Conservation (phyloP, 192 early-diverging fungal species). For the Pilaira anomala region DNA sequence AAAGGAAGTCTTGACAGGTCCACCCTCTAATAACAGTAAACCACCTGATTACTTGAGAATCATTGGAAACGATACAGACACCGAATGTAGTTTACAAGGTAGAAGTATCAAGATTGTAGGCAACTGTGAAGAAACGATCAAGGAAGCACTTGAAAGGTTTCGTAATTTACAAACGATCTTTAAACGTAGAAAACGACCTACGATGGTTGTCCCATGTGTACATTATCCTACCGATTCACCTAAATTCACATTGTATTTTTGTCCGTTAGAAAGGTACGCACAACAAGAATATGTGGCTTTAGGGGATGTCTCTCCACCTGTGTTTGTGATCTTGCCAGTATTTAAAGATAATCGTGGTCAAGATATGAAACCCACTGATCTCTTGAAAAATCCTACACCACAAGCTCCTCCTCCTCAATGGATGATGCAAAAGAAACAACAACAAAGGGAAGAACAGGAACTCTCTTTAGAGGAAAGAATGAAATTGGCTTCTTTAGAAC, state of each 20-base stretch:
- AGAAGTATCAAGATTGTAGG: slow-evolving; percentile 14
- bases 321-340: slow-evolving; percentile 21
- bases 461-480: not conserved
- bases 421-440: not conserved
- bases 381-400: not conserved
- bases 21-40: not conserved
- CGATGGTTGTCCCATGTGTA: not conserved
- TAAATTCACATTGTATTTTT: not conserved
- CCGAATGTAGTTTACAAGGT: slow-evolving; percentile 13
- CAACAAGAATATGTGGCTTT: not conserved
- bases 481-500: not conserved
- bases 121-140: slow-evolving; percentile 3
- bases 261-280: not conserved
- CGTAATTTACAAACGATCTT: slow-evolving; percentile 14
- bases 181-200: not conserved
- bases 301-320: not conserved
- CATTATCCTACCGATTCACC: slow-evolving; percentile 6
- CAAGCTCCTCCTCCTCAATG: not conserved
- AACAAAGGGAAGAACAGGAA: not conserved
- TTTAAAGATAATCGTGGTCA: slow-evolving; percentile 8
- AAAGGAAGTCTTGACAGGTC: slow-evolving; percentile 5
- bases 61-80: slow-evolving; percentile 22
- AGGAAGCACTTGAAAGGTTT: slow-evolving; percentile 19
- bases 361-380: slow-evolving; percentile 4
- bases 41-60: slow-evolving; percentile 13